Evolutionary conservation across 2,329 filamentous ascomycete species (phyloP).

Genomic region (Neodidymelliopsis sp.): DNA sequence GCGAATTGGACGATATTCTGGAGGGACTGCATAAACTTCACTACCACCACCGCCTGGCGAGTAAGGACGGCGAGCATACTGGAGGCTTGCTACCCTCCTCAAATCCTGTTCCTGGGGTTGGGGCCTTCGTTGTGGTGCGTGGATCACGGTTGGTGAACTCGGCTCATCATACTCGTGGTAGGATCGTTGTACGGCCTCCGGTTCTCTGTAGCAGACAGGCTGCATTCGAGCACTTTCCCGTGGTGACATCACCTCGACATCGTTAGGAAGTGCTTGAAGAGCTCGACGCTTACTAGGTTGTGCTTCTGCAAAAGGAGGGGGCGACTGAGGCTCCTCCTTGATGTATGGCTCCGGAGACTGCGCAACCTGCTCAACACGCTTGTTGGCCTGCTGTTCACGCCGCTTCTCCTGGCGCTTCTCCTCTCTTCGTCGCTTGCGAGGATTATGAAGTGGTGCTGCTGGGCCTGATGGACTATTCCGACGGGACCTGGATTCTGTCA

Average conservation of each 20-base stretch:
- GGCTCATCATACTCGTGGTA: constrained; percentile 55
- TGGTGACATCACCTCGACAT: constrained; percentile 51
- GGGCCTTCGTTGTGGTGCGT: constrained; percentile 48
- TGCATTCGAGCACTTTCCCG: constrained; percentile 49
- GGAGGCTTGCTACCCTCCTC: constrained; percentile 57
- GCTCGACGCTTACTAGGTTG: constrained; percentile 51
- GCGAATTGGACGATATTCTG: constrained; percentile 47
- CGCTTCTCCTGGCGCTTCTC: constrained; percentile 45
- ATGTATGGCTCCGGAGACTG: constrained; percentile 60
- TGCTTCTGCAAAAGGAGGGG: constrained; percentile 60
- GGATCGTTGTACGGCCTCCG: constrained; percentile 41
- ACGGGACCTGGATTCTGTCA: constrained; percentile 32
- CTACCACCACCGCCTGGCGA: constrained; percentile 44
- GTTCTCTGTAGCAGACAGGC: constrained; percentile 56
- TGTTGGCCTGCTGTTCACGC: constrained; percentile 48
- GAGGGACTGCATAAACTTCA: constrained; percentile 49
- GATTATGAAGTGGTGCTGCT: constrained; percentile 53
- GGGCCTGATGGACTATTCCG: constrained; percentile 56
- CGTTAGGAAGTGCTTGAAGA: constrained; percentile 44
- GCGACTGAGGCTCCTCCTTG: constrained; percentile 69
- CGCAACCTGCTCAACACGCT: constrained; percentile 35
- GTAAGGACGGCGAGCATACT: constrained; percentile 54
- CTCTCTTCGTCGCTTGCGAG: constrained; percentile 61
- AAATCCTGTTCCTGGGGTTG: constrained; percentile 57
- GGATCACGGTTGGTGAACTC: constrained; percentile 49